Evolutionary conservation across 2,329 filamentous ascomycete genomes (phyloP).

Genomic region (Sporothrix curviconia): DNA sequence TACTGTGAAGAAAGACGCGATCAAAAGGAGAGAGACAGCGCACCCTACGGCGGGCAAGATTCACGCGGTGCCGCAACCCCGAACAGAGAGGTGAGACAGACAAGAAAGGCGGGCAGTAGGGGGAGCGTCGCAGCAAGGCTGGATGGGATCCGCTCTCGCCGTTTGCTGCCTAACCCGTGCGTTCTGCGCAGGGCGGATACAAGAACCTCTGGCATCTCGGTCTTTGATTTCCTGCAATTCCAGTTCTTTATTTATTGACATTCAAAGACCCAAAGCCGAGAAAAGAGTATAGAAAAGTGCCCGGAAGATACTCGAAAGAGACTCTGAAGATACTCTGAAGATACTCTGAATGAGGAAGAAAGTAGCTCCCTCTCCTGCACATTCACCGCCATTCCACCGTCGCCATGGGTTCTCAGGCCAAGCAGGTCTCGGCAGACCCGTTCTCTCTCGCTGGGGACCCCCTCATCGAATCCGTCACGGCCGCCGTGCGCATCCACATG

Average conservation of each 20-base stretch:
- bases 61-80: conserved; percentile 1
- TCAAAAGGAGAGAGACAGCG: background rate
- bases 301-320: too few relatives aligned
- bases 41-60: background rate
- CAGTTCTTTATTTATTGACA: too few relatives aligned
- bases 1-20: background rate
- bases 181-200: background rate
- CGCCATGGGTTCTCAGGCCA: background rate
- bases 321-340: too few relatives aligned
- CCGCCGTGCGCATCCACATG: conserved; percentile 67
- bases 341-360: too few relatives aligned
- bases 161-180: background rate
- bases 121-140: background rate
- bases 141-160: background rate
- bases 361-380: too few relatives aligned
- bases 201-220: background rate
- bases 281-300: too few relatives aligned
- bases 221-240: too few relatives aligned
- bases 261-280: too few relatives aligned
- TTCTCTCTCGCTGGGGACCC: conserved; percentile 31
- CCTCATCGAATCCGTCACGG: conserved; percentile 50
- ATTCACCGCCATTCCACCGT: background rate
- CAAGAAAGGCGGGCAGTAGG: background rate
- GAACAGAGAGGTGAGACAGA: too few relatives aligned
- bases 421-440: background rate